Conservation (phyloP, 1,139 yeast species). For the Candida dubliniensis region DNA sequence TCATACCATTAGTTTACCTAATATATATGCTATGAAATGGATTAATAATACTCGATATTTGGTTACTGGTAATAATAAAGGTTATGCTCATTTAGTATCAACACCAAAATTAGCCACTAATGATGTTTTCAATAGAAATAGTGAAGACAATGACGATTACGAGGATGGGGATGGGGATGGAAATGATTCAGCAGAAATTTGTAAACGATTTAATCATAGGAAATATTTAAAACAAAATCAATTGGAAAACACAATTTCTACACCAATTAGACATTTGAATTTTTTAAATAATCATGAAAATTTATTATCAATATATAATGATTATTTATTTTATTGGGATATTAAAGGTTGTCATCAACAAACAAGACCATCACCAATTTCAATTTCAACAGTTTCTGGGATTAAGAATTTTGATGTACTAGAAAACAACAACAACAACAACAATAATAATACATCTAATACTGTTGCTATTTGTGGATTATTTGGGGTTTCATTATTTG, state of each 20-base stretch:
- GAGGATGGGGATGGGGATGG: slow-evolving; percentile 38
- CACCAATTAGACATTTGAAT: slow-evolving; percentile 29
- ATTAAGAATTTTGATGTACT: slow-evolving; percentile 54
- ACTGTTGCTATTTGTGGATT: slow-evolving; percentile 61
- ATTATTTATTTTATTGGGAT: slow-evolving; percentile 74
- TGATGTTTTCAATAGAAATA: slow-evolving; percentile 16
- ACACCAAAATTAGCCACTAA: slow-evolving; percentile 47
- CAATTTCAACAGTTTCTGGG: slow-evolving; percentile 55
- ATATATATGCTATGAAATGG: slow-evolving; percentile 68
- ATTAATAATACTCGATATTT: slow-evolving; percentile 39
- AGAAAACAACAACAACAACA: slow-evolving; percentile 28
- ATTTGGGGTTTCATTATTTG: slow-evolving; percentile 71
- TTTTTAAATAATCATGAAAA: slow-evolving; percentile 21
- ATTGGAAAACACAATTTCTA: slow-evolving; percentile 20
- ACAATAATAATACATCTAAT: slow-evolving; percentile 49
- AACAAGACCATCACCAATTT: slow-evolving; percentile 44
- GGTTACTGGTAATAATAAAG: slow-evolving; percentile 70
- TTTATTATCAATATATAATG: slow-evolving; percentile 59
- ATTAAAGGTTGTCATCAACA: slow-evolving; percentile 51
- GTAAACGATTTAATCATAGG: slow-evolving; percentile 72
- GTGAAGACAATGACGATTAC: slow-evolving; percentile 26
- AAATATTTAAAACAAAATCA: slow-evolving; percentile 48
- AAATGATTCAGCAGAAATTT: slow-evolving; percentile 62
- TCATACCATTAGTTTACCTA: slow-evolving; percentile 71
- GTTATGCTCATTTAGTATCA: slow-evolving; percentile 65